A percentile compares a stretch with the other conserved stretches of the same genome.
These are phyloP conservation scores for Aureobasidium sp. DNA, from an alignment of 2,329 filamentous ascomycete species.

Conservation along the genomic window DNA sequence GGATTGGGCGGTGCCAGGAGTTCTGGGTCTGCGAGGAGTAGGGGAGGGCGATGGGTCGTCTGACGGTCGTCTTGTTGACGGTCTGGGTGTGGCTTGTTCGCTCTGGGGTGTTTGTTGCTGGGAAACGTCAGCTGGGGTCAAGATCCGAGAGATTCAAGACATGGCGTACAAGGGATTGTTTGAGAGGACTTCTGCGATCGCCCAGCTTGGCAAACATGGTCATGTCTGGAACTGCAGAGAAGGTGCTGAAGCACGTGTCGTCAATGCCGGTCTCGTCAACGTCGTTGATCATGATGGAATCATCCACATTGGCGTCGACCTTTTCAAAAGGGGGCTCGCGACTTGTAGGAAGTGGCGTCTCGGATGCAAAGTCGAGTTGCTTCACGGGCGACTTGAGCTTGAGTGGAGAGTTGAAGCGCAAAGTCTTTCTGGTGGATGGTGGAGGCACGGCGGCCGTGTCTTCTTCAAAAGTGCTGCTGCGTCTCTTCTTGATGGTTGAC, in stretches of 20 bases:
- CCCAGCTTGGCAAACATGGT: slow-evolving; percentile 72
- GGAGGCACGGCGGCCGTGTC: slow-evolving; percentile 6
- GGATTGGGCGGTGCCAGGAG: slow-evolving; percentile 35
- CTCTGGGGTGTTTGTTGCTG: slow-evolving; percentile 19
- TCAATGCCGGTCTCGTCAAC: slow-evolving; percentile 43
- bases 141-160: neutral
- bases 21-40: slow-evolving; percentile 46
- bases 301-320: neutral
- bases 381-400: slow-evolving; percentile 10
- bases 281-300: slow-evolving; percentile 4
- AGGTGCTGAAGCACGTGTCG: slow-evolving; percentile 74
- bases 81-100: slow-evolving; percentile 45
- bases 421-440: slow-evolving; percentile 21
- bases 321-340: slow-evolving; percentile 11
- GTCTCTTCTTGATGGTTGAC: slow-evolving; percentile 23
- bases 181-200: slow-evolving; percentile 32
- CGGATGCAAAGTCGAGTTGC: slow-evolving; percentile 16
- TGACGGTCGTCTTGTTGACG: slow-evolving; percentile 38
- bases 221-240: slow-evolving; percentile 84
- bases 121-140: neutral
- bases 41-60: slow-evolving; percentile 41
- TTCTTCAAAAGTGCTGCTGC: slow-evolving; percentile 15
- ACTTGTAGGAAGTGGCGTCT: slow-evolving; percentile 21
- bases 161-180: neutral
- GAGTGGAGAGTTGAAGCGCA: slow-evolving; percentile 22